Evolutionary conservation across 2,329 filamentous ascomycete genomes (phyloP).

Genomic region (Chrysoporthe cubensis): DNA sequence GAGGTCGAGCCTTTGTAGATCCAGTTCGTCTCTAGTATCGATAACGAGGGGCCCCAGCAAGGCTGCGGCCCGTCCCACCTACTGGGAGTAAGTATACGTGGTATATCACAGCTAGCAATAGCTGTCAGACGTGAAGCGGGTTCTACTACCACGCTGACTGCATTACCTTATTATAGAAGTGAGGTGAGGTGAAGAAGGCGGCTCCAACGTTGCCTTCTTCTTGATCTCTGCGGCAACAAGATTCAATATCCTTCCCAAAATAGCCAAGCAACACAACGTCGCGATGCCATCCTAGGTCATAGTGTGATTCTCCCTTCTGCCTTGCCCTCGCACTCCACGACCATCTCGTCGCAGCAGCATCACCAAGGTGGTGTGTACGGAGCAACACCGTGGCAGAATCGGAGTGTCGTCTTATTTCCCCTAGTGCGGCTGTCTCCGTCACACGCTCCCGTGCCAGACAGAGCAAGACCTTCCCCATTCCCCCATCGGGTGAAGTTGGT

Average conservation of each 20-base stretch:
- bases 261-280: background rate
- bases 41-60: background rate
- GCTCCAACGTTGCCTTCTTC: background rate
- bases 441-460: background rate
- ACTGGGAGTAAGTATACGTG: background rate
- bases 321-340: background rate
- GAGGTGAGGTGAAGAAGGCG: background rate
- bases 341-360: background rate
- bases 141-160: background rate
- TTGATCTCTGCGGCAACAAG: background rate
- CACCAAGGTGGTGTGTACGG: background rate
- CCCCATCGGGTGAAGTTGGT: too few species aligned
- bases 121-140: background rate
- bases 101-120: background rate
- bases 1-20: background rate
- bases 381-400: background rate
- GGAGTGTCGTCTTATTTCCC: background rate
- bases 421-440: background rate
- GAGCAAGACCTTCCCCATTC: too few species aligned
- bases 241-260: conserved; percentile 2
- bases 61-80: background rate
- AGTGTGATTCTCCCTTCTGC: background rate
- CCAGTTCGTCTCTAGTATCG: background rate
- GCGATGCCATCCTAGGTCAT: background rate
- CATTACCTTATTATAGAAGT: background rate